These are phyloP conservation scores for Rhizomucor miehei DNA, from an alignment of 371 early-diverging fungal species.

Conservation along the genomic window DNA sequence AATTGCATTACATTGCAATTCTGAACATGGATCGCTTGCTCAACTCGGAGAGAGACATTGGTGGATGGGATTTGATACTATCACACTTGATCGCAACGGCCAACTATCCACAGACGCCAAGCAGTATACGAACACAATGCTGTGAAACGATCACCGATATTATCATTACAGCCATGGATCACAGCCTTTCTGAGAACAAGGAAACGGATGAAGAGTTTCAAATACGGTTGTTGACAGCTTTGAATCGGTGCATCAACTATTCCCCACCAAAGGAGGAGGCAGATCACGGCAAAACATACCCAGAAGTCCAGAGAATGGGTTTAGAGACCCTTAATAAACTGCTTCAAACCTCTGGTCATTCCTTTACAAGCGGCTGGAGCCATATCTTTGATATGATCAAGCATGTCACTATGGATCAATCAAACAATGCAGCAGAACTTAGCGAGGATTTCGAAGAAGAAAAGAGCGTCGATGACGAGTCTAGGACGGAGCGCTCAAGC, in stretches of 20 bases:
- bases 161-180: conserved; percentile 69
- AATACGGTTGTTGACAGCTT: conserved; percentile 41
- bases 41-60: conserved; percentile 34
- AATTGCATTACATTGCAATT: conserved; percentile 72
- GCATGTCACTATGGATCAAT: conserved; percentile 37
- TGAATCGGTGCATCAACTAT: conserved; percentile 45
- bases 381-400: conserved; percentile 88
- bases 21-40: conserved; percentile 72
- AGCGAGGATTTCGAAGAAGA: conserved; percentile 15
- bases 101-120: conserved; percentile 56
- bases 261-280: conserved; percentile 16
- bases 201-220: conserved; percentile 57
- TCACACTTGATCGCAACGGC: conserved; percentile 80
- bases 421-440: neutral
- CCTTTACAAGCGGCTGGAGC: conserved; percentile 83
- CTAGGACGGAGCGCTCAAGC: conserved; percentile 24
- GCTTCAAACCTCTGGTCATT: conserved; percentile 89
- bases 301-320: conserved; percentile 80
- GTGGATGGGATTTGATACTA: conserved; percentile 72
- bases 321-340: conserved; percentile 89
- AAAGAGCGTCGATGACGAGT: conserved; percentile 7
- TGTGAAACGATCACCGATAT: conserved; percentile 82
- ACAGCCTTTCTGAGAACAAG: conserved; percentile 52
- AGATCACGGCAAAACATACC: conserved; percentile 22
- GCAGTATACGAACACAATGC: conserved; percentile 75